Percentiles rank a stretch among this genome's conserved stretches.
These are phyloP conservation scores for Xylaria palmicola DNA, from an alignment of 495 filamentous ascomycete genomes.

Conservation along the genomic window DNA sequence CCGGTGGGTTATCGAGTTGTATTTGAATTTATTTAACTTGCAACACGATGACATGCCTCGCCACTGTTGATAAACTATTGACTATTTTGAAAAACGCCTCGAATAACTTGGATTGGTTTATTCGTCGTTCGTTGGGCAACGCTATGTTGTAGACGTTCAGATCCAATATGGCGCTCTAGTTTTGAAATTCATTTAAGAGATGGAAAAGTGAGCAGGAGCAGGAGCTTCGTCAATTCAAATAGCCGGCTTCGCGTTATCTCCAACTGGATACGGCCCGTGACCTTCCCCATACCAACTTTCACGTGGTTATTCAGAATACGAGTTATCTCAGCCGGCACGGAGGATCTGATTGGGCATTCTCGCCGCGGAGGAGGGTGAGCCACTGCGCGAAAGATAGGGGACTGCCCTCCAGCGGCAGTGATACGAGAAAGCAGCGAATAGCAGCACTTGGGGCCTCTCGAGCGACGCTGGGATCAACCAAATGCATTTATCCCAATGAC, in stretches of 20 bases:
- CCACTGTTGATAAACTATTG: too few species aligned
- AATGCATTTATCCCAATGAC: background rate
- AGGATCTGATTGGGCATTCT: constrained; percentile 7
- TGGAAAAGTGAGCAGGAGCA: background rate
- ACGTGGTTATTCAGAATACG: constrained; percentile 10
- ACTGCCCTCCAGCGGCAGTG: background rate
- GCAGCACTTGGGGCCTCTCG: background rate
- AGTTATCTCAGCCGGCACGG: background rate
- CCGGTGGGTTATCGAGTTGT: too few species aligned
- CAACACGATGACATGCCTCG: too few species aligned
- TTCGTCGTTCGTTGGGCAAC: too few species aligned
- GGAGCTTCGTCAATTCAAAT: constrained; percentile 6
- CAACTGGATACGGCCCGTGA: background rate
- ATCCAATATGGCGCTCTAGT: background rate
- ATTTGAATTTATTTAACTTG: too few species aligned
- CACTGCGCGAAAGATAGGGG: background rate
- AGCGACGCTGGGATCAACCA: background rate
- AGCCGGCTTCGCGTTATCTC: background rate
- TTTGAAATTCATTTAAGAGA: background rate
- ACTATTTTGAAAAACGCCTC: too few species aligned
- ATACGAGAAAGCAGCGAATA: background rate
- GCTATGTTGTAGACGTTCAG: too few species aligned
- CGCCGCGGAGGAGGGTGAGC: background rate
- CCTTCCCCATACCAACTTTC: background rate
- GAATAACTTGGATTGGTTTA: too few species aligned